Evolutionary conservation across 1,139 yeast genomes (phyloP), one percentile per base, ranked within the genome.

Genomic region (Saccharomycopsis phalli): DNA sequence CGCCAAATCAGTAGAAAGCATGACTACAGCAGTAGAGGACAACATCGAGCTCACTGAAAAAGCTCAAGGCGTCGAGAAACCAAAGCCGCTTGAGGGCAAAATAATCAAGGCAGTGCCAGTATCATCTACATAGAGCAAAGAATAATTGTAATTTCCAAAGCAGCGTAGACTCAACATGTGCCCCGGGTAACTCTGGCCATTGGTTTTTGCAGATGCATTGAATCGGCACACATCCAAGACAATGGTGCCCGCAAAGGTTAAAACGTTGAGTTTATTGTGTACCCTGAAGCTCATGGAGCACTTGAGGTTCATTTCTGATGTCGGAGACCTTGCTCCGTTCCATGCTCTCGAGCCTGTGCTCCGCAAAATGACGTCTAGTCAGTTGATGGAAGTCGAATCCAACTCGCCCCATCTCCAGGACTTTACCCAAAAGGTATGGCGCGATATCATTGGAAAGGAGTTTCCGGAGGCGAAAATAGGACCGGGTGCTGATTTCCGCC

Each of bases 341-440:
- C 60, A 57, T 46, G 43, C 60, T 11, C 50, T 60, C 4, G 59
- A 58, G 45, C 61, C 63, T 1, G 50, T 60, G 1, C 45, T 60
- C n/a, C 44, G 43, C 42, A 57, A 52, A 40, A 57, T 59, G 49
- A 46, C 58, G 1, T 57, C 62, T 6, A 52, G 51, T 28, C 51
- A 59, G 4, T 44, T 60, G 10, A 49, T 39, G 29, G 26, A 38
- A 6, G 49, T 60, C 1, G 64, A 60, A 41, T 25, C 27, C 2
- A 46, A 44, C 22, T 57, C 60, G 2, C 57, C 61, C 3, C 59
- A 59, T 26, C 49, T 60, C 10, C 45, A 48, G 1, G 36, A 46
- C 2, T 40, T 53, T 28, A 50, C 60, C 2, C 57, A 54, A 26
- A 47, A 50, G 2, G 38, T 60, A n/a, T 60, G 65, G 65, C 42